Conservation (phyloP, 2,329 filamentous ascomycete species). For the Thielaviopsis euricoi region DNA sequence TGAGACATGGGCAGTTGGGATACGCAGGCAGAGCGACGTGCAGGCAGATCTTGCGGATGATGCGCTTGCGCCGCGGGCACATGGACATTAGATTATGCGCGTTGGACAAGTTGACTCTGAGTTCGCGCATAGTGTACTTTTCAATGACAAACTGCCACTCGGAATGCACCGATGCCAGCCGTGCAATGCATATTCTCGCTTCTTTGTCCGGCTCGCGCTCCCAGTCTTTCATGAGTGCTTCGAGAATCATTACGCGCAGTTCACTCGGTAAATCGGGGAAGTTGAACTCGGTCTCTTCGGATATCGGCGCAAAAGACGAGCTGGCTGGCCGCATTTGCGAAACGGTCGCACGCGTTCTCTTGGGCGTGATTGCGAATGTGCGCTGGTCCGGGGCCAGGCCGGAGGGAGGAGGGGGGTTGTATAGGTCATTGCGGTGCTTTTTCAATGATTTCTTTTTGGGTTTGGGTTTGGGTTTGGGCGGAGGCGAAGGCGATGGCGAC, state of each 20-base stretch:
- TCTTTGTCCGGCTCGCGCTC: neutral
- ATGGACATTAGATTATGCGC: slow-evolving; percentile 1
- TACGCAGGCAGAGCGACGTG: slow-evolving; percentile 9
- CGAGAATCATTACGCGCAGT: slow-evolving; percentile 1
- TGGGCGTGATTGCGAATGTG: neutral
- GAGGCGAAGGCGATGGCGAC: no score
- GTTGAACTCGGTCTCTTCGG: neutral
- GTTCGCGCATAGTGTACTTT: slow-evolving; percentile 7
- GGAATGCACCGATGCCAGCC: slow-evolving; percentile 7
- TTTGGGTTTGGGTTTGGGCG: no score
- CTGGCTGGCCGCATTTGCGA: neutral
- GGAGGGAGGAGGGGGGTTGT: no score
- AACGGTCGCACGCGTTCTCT: neutral
- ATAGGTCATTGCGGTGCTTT: neutral
- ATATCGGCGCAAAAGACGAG: neutral
- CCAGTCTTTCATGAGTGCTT: neutral
- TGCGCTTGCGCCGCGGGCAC: neutral
- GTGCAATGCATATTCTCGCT: neutral
- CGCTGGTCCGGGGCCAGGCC: neutral
- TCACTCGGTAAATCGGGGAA: neutral
- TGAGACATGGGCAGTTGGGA: slow-evolving; percentile 4
- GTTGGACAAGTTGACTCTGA: slow-evolving; percentile 4
- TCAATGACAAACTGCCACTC: slow-evolving; percentile 12
- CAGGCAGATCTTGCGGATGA: slow-evolving; percentile 7
- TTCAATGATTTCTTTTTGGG: no score